phyloP scores from a whole-genome alignment of 1,139 yeast genomes.

The Kluyveromyces sp. region DNA sequence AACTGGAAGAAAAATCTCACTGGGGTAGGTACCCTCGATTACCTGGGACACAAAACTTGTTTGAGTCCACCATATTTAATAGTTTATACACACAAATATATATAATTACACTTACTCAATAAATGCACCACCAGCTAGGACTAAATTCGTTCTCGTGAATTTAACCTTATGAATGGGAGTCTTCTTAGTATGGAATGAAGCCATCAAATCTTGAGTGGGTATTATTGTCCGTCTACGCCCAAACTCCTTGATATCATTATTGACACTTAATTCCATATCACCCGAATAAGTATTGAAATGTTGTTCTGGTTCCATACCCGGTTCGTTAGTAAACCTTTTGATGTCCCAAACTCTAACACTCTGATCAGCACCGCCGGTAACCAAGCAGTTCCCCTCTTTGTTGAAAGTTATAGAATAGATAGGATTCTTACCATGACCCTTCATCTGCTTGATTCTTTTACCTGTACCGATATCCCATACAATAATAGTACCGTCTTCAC shows the following conservation, averaged over 20 bases:
- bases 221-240: slow-evolving; percentile 57
- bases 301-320: slow-evolving; percentile 73
- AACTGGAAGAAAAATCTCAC: no score
- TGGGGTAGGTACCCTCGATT: no score
- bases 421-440: slow-evolving; percentile 87
- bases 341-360: slow-evolving; percentile 96
- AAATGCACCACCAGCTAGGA: slow-evolving; percentile 90
- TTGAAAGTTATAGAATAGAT: slow-evolving; percentile 82
- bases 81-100: no score
- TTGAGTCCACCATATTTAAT: neutral
- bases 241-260: slow-evolving; percentile 32
- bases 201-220: slow-evolving; percentile 84
- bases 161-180: slow-evolving; percentile 92
- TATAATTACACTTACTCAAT: slow-evolving; percentile 28
- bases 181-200: slow-evolving; percentile 87
- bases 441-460: slow-evolving; percentile 67
- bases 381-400: slow-evolving; percentile 79
- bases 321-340: slow-evolving; percentile 72
- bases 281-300: slow-evolving; percentile 39
- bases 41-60: neutral
- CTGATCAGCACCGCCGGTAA: slow-evolving; percentile 89
- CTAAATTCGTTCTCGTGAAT: slow-evolving; percentile 83
- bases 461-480: slow-evolving; percentile 96
- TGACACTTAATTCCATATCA: slow-evolving; percentile 31
- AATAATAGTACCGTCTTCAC: slow-evolving; percentile 83